Base-by-base conservation (phyloP, 768 basidiomycete genomes). In the Mycena vitilis region DNA sequence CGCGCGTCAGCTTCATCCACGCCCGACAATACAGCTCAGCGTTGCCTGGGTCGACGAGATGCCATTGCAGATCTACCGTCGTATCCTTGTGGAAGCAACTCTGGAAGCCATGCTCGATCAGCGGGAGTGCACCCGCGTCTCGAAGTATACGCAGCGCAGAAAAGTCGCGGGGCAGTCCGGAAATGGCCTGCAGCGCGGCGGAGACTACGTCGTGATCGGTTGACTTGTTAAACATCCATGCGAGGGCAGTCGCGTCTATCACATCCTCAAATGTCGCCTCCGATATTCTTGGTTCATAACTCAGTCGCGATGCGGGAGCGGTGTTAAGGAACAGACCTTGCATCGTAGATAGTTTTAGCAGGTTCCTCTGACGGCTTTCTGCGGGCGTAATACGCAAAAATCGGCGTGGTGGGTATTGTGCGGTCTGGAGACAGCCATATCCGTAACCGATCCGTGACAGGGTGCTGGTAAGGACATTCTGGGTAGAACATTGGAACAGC, bases 401-500 rank as follows among this genome's bases (percentile, higher is more conserved):
- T 54, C 4, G 66, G 40, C 20, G 54, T 22, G 6, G 66, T 25
- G 22, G 60, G 54, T 45, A 38, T 5, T 4, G 58, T 20, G 52
- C 4, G 12, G n/a, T 69, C 66, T 9, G 57, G 62, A 20, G 51
- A 45, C 15, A 71, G 5, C 71, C 68, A 69, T 65, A 73, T 71
- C 52, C 78, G 78, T 4, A 84, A 66, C 42, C 80, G 77, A 30
- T 78, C 79, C 16, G 81, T 79, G 40, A 83, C 76, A 10, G 82
- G 81, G 68, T 83, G 81, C 52, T 82, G 79, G 61, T 81, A 83
- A 4, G 83, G 83, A 60, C 81, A 84, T 34, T 80, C 75, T 5
- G 82, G 79, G 60, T 82, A 78, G 36, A 82, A 53, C n/a, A 83
- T 53, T 1, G 83, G 80, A 45, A 83, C 71, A 73, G 76, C 80